Evolutionary conservation across 192 early-diverging fungal species (phyloP), one percentile per base, ranked within the genome.

Genomic region (Coemansia asiatica): DNA sequence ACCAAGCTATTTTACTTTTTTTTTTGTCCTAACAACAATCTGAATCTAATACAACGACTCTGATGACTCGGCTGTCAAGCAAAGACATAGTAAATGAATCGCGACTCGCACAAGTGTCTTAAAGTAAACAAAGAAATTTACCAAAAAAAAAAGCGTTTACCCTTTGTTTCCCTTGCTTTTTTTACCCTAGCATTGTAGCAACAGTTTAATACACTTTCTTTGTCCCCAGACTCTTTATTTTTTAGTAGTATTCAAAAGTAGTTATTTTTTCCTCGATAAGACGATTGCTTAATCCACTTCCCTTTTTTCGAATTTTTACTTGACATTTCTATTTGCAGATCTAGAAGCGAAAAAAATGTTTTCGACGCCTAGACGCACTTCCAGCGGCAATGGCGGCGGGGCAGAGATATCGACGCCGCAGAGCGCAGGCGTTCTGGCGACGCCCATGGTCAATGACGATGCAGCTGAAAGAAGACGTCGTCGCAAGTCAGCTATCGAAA

Each of bases 391-490:
- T 12, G 60, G 62, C 64, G 54, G 66, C 44, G 60, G 49, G 23
- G 47, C 54, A 1, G 72, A 80, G n/a, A 44, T 67, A 22, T 22
- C 56, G 38, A 65, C 71, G 55, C 79, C 79, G n/a, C 74, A 66
- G 7, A 75, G 74, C 49, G 74, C 66, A 10, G 79, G 60, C 3
- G 56, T 54, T 49, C 74, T 74, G 15, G 51, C 65, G 12, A 66
- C 79, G 18, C 79, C 79, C 10, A 74, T 74, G 15, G 56, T 74
- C 51, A 85, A 85, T 53, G 83, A 85, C 56, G 83, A 85, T 57
- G 81, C 74, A 22, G 76, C 79, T 6, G 83, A 85, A 54, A 61
- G 82, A n/a, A 68, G 71, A 8, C 73, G 72, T 18, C 76, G 83
- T 9, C 83, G 83, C 69, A 77, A 74, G 44, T 84, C 83, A 22